A percentile compares a stretch with the other conserved stretches of the same genome.
phyloP scores from a whole-genome alignment of 768 basidiomycete genomes.

The Kwoniella pini region DNA sequence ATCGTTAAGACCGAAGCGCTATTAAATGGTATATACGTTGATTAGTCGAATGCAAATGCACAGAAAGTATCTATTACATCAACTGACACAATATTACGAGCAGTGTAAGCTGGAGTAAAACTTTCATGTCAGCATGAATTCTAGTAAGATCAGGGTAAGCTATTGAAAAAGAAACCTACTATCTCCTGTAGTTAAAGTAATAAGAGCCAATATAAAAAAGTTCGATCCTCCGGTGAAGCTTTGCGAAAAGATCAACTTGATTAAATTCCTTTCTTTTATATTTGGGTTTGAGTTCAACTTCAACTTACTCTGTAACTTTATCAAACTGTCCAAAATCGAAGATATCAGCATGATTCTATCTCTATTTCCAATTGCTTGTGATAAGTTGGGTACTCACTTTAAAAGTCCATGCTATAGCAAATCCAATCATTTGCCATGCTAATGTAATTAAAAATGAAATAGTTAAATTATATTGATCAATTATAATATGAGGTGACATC shows the following conservation, averaged over 20 bases:
- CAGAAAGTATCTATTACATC: not conserved
- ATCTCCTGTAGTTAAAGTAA: conserved; percentile 66
- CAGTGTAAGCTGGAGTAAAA: conserved; percentile 57
- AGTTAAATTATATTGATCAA: conserved; percentile 46
- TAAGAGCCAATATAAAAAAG: conserved; percentile 67
- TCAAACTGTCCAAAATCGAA: conserved; percentile 61
- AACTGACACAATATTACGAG: conserved; percentile 48
- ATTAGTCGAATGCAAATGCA: not conserved
- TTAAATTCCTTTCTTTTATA: too few relatives aligned
- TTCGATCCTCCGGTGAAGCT: conserved; percentile 61
- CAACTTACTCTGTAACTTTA: conserved; percentile 68
- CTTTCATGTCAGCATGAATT: conserved; percentile 1
- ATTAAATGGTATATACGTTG: not conserved
- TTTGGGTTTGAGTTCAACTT: too few relatives aligned
- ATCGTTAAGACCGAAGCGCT: conserved; percentile 61
- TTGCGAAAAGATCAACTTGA: not conserved
- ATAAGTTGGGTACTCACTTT: conserved; percentile 50
- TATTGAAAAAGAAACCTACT: conserved; percentile 43
- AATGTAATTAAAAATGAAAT: conserved; percentile 48
- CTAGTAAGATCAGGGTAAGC: not conserved
- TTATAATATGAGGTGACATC: conserved; percentile 25
- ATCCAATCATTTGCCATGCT: conserved; percentile 64
- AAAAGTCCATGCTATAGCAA: conserved; percentile 67
- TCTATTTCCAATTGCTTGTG: too few relatives aligned
- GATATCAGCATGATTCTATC: not conserved